Evolutionary conservation across 2,329 filamentous ascomycete species (phyloP).

Genomic region (Sarocladium kiliense): DNA sequence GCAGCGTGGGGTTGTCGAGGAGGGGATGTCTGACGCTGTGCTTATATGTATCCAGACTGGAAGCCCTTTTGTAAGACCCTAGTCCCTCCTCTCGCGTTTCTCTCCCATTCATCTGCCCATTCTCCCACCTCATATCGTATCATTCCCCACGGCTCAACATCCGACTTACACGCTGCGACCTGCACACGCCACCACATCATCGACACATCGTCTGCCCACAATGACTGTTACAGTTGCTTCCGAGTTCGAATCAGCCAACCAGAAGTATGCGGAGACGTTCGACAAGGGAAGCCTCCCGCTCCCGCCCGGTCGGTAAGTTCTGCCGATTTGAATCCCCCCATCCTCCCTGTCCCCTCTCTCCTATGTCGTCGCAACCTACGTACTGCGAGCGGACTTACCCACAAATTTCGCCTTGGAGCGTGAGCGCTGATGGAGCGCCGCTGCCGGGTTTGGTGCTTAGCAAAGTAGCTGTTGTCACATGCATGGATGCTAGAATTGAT

Average conservation of each 20-base stretch:
- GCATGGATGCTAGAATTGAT: constrained; percentile 76
- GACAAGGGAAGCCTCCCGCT: constrained; percentile 61
- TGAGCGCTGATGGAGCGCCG: constrained; percentile 7
- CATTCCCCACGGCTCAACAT: constrained; percentile 2
- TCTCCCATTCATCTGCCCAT: constrained; percentile 3
- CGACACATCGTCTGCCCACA: too few relatives aligned
- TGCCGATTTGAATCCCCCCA: neutral
- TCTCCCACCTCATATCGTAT: neutral
- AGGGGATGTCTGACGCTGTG: neutral
- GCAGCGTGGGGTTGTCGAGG: neutral
- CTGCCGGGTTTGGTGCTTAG: neutral
- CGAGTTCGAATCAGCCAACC: constrained; percentile 28
- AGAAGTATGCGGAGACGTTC: constrained; percentile 59
- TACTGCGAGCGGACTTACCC: constrained; percentile 2
- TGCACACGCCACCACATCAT: neutral
- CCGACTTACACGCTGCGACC: neutral
- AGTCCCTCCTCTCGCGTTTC: neutral
- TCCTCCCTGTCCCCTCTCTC: neutral
- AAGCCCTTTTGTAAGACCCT: neutral
- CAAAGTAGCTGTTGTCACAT: constrained; percentile 49
- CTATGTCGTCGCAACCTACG: neutral
- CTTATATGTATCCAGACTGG: neutral
- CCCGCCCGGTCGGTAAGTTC: constrained; percentile 51
- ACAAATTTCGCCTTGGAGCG: neutral
- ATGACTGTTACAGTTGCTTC: constrained; percentile 14